These are phyloP conservation scores for Clitoria ternatea DNA, from an alignment of 306 rosid genomes.

Conservation along the genomic window DNA sequence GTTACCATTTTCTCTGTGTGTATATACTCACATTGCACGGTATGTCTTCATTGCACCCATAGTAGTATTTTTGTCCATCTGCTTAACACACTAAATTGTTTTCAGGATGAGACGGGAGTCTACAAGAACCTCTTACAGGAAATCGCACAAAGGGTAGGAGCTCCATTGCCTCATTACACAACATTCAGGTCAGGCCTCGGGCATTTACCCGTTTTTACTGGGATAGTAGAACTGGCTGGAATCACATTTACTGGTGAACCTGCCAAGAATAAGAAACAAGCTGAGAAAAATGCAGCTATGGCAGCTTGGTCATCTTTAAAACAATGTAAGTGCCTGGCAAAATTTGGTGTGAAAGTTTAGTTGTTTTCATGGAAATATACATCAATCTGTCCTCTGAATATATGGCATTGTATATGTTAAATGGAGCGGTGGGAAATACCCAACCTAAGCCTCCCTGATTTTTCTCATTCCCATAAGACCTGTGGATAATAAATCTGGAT, in stretches of 20 bases:
- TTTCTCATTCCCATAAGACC: not conserved
- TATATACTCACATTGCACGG: not conserved
- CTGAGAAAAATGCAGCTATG: constrained; percentile 97
- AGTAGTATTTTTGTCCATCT: not conserved
- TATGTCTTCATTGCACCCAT: not conserved
- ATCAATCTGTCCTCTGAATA: not conserved
- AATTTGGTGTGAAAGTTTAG: not conserved
- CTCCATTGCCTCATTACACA: constrained; percentile 86
- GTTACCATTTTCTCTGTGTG: not conserved
- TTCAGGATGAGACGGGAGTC: constrained; percentile 89
- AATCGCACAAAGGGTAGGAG: constrained; percentile 92
- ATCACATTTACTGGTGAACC: constrained; percentile 83
- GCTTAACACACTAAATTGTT: constrained; percentile 23
- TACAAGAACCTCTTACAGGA: constrained; percentile 93
- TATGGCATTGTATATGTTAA: not conserved
- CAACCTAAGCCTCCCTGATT: not conserved
- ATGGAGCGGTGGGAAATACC: not conserved
- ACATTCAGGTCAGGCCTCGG: constrained; percentile 93
- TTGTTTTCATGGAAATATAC: not conserved
- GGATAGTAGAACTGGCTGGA: constrained; percentile 87
- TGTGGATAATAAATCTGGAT: not conserved
- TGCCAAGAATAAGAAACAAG: constrained; percentile 92
- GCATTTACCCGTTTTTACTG: constrained; percentile 90
- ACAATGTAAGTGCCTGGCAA: constrained; percentile 58
- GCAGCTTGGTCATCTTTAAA: constrained; percentile 96